Evolutionary conservation across 768 basidiomycete genomes (phyloP).

Genomic region (Ramaria rubella): DNA sequence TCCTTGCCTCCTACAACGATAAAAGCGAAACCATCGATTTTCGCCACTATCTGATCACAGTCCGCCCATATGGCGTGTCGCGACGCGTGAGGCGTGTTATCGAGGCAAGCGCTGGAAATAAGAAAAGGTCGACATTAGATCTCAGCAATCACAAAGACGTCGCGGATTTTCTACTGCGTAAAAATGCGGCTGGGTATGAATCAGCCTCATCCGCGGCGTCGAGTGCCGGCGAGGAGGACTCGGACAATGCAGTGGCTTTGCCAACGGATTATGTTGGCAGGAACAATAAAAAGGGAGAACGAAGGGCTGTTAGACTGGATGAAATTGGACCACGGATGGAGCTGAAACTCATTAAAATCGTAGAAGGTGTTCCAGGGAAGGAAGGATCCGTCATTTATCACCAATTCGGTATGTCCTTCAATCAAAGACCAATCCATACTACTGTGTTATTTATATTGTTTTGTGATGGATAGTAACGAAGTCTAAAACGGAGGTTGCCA

Average conservation of each 20-base stretch:
- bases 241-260: conserved; percentile 69
- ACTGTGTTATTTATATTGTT: conserved; percentile 2
- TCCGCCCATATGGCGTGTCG: conserved; percentile 91
- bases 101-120: conserved; percentile 43
- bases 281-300: conserved; percentile 87
- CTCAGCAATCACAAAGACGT: conserved; percentile 90
- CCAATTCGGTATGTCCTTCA: conserved; percentile 66
- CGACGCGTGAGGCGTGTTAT: conserved; percentile 84
- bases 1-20: conserved; percentile 86
- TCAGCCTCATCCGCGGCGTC: conserved; percentile 74
- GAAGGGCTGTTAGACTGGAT: conserved; percentile 84
- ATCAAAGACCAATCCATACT: not conserved
- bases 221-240: conserved; percentile 82
- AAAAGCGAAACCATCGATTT: conserved; percentile 83
- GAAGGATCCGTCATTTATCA: conserved; percentile 94
- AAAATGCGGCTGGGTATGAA: conserved; percentile 66
- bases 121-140: conserved; percentile 45
- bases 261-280: conserved; percentile 93
- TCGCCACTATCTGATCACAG: conserved; percentile 91
- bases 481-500: conserved; percentile 64
- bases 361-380: conserved; percentile 88
- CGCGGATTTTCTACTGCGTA: conserved; percentile 86
- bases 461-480: conserved; percentile 67
- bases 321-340: conserved; percentile 97
- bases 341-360: conserved; percentile 85